Percentiles rank a stretch among this genome's conserved stretches.
Conservation (phyloP, 306 rosid species). For the Astragalus glycyphyllos region DNA sequence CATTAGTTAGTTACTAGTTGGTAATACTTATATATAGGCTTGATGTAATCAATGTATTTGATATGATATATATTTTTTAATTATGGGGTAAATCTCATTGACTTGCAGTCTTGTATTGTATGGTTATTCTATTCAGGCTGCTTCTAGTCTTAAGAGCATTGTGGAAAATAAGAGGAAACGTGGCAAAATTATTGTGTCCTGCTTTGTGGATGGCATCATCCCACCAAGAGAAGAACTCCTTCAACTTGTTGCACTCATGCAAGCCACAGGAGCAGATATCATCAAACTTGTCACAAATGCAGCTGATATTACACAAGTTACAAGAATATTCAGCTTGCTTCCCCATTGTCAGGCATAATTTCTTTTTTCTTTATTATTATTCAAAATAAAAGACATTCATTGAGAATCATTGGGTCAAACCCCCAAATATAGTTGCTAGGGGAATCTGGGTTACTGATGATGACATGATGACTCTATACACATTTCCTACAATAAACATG, state of each 20-base stretch:
- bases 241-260: conserved; percentile 39
- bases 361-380: background rate
- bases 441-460: too few relatives aligned
- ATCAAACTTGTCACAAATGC: conserved; percentile 51
- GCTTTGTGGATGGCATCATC: conserved; percentile 49
- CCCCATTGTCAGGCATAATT: conserved; percentile 46
- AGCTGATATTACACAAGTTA: conserved; percentile 49
- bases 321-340: conserved; percentile 48
- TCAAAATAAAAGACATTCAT: too few relatives aligned
- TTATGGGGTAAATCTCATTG: too few relatives aligned
- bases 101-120: too few relatives aligned
- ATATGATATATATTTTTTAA: too few relatives aligned
- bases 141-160: conserved; percentile 38
- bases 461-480: too few relatives aligned
- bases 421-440: too few relatives aligned
- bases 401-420: too few relatives aligned
- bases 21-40: too few relatives aligned
- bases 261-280: conserved; percentile 52
- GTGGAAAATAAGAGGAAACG: conserved; percentile 30
- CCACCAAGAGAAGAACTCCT: conserved; percentile 45
- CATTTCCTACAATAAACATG: too few relatives aligned
- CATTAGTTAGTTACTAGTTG: too few relatives aligned
- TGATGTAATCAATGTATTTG: too few relatives aligned
- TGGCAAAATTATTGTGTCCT: conserved; percentile 53
- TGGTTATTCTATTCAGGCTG: conserved; percentile 37